Base-by-base conservation (phyloP, 78 protist species). In the Dictyostelium citrinum region DNA sequence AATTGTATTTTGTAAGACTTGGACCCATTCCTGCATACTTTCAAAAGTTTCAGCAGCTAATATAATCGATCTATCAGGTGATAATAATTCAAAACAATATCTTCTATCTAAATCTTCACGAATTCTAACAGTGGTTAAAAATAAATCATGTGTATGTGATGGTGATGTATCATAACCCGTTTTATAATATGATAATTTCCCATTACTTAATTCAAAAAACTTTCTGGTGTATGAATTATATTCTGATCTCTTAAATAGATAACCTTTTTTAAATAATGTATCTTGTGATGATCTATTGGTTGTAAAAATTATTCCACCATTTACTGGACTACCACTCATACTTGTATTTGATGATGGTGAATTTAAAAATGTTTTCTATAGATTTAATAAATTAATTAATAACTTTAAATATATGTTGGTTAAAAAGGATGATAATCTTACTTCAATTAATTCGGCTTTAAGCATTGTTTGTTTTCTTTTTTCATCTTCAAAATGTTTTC, bases 11-110 rank as follows among this genome's bases (percentile, higher is more conserved):
- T 91, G 95, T 35, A 91, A n/a, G 1, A 81, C 90, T n/a, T 83
- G 90, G 3, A 91, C 51, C 95, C 95, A 91, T 55, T 91, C 95
- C 58, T 67, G 85, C 95, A 91, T 82, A 78, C 85, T 83, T 71
- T 91, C 95, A 11, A 74, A 31, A 11, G 79, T 77, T 24, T 91
- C 95, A 2, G 95, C 95, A 24, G 77, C 84, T 5, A 91, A 80
- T 5, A 91, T 55, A 17, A 91, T 43, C 16, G 91, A 91, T 31
- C 91, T 74, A 58, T 91, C 95, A 0, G 95, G 95, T 70, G 95
- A 91, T 11, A 91, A 33, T 24, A 91, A 41, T 75, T 91, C 95
- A 31, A 91, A 91, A 60, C 95, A 91, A 72, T 84, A 70, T 58
- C 95, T 82, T 74, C 91, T 70, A 51, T 91, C 95, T 7, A 88